Percentiles rank a stretch among this genome's conserved stretches.
Conservation (phyloP, 148 eudicot genomes). For the Vaccinium myrtillus region DNA sequence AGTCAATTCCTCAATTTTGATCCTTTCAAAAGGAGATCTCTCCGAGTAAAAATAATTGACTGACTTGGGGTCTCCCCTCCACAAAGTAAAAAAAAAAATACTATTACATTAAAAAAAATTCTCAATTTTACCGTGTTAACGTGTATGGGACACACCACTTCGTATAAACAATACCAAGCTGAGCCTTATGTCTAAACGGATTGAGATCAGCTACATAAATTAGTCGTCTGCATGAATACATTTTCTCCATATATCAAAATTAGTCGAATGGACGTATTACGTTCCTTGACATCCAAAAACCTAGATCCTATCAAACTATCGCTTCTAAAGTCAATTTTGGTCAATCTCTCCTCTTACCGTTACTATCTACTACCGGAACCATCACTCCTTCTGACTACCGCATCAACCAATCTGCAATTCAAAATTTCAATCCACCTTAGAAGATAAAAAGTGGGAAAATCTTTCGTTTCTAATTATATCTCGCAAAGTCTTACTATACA, state of each 20-base stretch:
- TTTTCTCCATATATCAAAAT: too few species aligned
- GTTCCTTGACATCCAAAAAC: background rate
- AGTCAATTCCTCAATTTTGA: background rate
- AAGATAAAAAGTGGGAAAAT: background rate
- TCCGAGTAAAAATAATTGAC: background rate
- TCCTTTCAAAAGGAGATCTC: background rate
- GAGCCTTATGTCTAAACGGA: too few species aligned
- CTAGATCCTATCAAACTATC: too few species aligned
- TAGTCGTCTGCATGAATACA: too few species aligned
- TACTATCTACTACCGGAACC: too few species aligned
- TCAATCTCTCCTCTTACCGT: background rate
- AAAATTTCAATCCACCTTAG: background rate
- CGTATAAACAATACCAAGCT: too few species aligned
- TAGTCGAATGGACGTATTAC: too few species aligned
- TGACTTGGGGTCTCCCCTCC: background rate
- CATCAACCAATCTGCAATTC: background rate
- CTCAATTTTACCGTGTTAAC: background rate
- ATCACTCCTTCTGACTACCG: background rate
- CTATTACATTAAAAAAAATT: background rate
- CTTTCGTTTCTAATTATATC: background rate
- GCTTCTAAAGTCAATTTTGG: background rate
- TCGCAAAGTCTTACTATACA: background rate
- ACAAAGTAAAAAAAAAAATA: background rate
- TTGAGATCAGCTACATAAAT: too few species aligned
- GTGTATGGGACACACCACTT: too few species aligned